These are phyloP conservation scores for Suillus tomentosus DNA, from an alignment of 768 basidiomycete species.

Conservation along the genomic window DNA sequence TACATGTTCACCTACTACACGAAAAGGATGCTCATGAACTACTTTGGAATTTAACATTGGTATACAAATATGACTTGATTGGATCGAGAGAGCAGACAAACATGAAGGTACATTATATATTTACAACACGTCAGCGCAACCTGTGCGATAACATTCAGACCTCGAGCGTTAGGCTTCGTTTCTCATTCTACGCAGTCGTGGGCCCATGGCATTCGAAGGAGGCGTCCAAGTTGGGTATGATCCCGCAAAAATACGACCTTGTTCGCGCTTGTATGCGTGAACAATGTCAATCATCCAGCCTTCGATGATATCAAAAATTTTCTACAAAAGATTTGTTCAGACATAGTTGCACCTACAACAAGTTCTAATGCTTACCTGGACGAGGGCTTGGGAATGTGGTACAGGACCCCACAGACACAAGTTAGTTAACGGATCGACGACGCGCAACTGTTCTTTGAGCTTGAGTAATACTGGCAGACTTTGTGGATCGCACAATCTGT, in stretches of 20 bases:
- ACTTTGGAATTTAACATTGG: background rate
- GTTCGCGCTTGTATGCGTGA: conserved; percentile 25
- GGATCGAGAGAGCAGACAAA: background rate
- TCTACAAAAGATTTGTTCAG: conserved; percentile 21
- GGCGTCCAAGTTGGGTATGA: conserved; percentile 1
- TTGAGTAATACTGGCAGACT: conserved; percentile 20
- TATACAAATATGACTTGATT: background rate
- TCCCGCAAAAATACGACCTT: background rate
- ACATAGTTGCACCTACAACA: background rate
- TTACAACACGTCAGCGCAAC: background rate
- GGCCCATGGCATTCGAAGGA: conserved; percentile 25
- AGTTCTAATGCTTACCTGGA: conserved; percentile 21
- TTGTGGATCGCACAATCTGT: conserved; percentile 33
- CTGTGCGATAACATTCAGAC: background rate
- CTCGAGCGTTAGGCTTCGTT: background rate
- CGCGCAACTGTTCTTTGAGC: conserved; percentile 23
- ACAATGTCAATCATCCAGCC: conserved; percentile 21
- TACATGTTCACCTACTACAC: background rate
- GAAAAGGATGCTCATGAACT: background rate
- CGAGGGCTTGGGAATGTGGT: conserved; percentile 18
- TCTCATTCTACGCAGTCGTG: conserved; percentile 22
- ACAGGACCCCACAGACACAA: conserved; percentile 25
- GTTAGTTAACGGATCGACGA: conserved; percentile 16
- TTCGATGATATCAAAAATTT: conserved; percentile 30
- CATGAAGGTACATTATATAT: background rate